Conservation (phyloP, 1,284 basidiomycete genomes). For the Paramarasmius palmivorus region DNA sequence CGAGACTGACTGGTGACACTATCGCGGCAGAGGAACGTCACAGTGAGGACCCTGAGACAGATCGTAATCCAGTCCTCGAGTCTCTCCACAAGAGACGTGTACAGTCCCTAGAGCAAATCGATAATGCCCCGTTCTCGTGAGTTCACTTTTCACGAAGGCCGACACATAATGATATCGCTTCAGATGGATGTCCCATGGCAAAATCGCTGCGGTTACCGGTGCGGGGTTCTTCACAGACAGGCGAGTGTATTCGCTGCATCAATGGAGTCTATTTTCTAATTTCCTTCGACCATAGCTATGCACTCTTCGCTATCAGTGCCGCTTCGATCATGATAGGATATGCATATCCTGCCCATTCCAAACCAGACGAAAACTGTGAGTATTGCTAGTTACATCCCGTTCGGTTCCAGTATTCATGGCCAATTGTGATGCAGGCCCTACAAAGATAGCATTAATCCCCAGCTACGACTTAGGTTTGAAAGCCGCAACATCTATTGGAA, state of each 20-base stretch:
- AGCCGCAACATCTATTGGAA: conserved; percentile 54
- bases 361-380: neutral
- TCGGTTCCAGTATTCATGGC: conserved; percentile 38
- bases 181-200: conserved; percentile 40
- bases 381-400: conserved; percentile 18
- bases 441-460: neutral
- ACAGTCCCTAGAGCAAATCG: conserved; percentile 54
- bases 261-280: neutral
- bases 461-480: conserved; percentile 65
- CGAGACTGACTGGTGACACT: too few species aligned
- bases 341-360: conserved; percentile 33
- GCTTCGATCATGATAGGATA: conserved; percentile 72
- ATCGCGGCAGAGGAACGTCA: too few species aligned
- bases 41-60: too few species aligned
- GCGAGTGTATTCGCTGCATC: conserved; percentile 29
- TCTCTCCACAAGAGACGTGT: conserved; percentile 33
- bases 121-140: conserved; percentile 52
- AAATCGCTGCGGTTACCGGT: conserved; percentile 53
- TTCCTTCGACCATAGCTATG: conserved; percentile 46
- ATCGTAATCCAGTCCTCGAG: too few species aligned
- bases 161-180: too few species aligned
- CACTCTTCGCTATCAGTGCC: conserved; percentile 76
- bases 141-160: too few species aligned
- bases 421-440: too few species aligned
- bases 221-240: conserved; percentile 68